Evolutionary conservation across 208 protist species (phyloP), one percentile per base, ranked within the genome.

Genomic region (Tetramitus jugosus): DNA sequence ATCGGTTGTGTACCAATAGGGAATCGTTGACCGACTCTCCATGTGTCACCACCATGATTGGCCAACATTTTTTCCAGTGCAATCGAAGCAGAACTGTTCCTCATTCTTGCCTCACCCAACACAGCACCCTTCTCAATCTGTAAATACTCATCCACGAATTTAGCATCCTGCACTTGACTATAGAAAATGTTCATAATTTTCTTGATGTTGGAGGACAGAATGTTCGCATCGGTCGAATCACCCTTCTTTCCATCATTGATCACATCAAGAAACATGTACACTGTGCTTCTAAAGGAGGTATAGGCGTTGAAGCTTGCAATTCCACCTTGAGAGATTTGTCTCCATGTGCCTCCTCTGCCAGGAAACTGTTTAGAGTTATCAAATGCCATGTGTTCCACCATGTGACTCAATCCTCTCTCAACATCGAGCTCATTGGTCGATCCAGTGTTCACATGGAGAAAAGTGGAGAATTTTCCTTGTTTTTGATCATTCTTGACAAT

Each of bases 361-460:
- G 4, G 4, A n/a, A 64, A 78, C 23, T 61, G 23, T 35, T 60
- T 53, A 7, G 46, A 72, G 26, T 68, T 72, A 39, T 78, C 75
- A 62, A 78, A 78, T 29, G 75, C 75, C 49, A 78, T 78, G 26
- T 78, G 75, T 42, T 78, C 75, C 56, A 78, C 75, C 42, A 78
- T 62, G 29, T 78, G 75, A 52, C 10, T 26, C 0, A 78, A 43
- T 42, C 75, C 75, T 40, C n/a, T 3, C 40, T 78, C 75, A 2
- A n/a, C 29, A n/a, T 78, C 52, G 35, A 42, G 49, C 40, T 78
- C 75, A 42, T 78, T 60, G 1, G 17, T 26, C 31, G n/a, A 40
- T 40, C 75, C 75, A 23, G 46, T 60, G 10, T 43, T 29, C 8
- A 78, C 75, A 7, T 60, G 40, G 8, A 75, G 40, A 26, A 60